Evolutionary conservation across 768 basidiomycete species (phyloP).

Genomic region (Amanita molliuscula): DNA sequence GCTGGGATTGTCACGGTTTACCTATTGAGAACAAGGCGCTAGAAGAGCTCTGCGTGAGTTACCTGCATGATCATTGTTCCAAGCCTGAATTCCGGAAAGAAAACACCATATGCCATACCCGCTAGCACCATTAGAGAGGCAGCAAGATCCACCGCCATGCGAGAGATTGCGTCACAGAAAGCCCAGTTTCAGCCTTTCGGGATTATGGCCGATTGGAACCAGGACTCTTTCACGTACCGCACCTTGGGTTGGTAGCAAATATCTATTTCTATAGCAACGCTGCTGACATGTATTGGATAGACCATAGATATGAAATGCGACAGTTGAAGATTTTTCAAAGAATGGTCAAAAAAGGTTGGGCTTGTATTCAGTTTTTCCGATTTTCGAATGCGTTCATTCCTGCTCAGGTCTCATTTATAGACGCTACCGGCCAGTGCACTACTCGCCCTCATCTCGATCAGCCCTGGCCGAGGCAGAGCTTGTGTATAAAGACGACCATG

Average conservation of each 20-base stretch:
- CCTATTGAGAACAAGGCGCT: conserved; percentile 96
- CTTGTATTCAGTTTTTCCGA: not conserved
- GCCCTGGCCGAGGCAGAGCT: conserved; percentile 95
- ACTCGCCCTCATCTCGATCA: conserved; percentile 89
- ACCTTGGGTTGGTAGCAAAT: conserved; percentile 54
- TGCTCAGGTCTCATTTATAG: conserved; percentile 67
- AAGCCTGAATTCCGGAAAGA: conserved; percentile 21
- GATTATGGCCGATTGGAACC: conserved; percentile 87
- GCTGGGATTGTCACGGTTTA: conserved; percentile 97
- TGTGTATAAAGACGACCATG: conserved; percentile 79
- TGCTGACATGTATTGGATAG: conserved; percentile 25
- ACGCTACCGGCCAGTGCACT: conserved; percentile 84
- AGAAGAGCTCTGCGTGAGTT: conserved; percentile 55
- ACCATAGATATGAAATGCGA: conserved; percentile 79
- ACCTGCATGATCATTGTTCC: not conserved
- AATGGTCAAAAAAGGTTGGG: conserved; percentile 77
- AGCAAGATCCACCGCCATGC: conserved; percentile 62
- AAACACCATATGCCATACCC: conserved; percentile 45
- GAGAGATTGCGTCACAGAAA: conserved; percentile 68
- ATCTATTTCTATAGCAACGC: not conserved
- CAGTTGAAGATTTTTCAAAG: conserved; percentile 77
- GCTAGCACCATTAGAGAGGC: conserved; percentile 55
- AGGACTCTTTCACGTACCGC: conserved; percentile 55
- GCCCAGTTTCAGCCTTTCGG: conserved; percentile 73
- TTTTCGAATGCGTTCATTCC: not conserved